Conservation (phyloP, 768 basidiomycete genomes). For the Phanerodontia chrysosporium region DNA sequence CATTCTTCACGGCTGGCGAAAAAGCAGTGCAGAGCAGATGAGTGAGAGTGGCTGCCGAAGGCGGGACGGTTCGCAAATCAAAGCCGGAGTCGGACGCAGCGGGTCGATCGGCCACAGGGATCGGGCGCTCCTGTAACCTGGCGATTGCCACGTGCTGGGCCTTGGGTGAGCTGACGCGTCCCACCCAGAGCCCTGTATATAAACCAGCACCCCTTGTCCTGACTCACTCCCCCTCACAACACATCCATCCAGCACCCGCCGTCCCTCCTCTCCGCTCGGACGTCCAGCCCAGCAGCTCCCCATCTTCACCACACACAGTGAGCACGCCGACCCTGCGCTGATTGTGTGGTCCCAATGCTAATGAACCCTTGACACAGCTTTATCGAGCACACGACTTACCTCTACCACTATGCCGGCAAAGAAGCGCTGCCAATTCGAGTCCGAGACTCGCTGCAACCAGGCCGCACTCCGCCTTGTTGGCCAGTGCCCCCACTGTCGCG, state of each 20-base stretch:
- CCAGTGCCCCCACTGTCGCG: conserved; percentile 75
- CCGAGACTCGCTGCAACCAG: conserved; percentile 61
- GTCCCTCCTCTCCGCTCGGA: conserved; percentile 5
- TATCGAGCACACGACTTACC: conserved; percentile 16
- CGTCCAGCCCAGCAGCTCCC: conserved; percentile 7
- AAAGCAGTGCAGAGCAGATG: not conserved
- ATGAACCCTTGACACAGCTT: conserved; percentile 1
- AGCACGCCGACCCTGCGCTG: not conserved
- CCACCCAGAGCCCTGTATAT: conserved; percentile 21
- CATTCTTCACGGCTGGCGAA: not conserved
- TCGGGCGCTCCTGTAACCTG: conserved; percentile 4
- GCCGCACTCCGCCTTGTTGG: conserved; percentile 83
- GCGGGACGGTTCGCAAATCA: not conserved
- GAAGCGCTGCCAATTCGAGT: conserved; percentile 79
- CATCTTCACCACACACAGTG: conserved; percentile 11
- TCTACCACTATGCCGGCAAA: conserved; percentile 62
- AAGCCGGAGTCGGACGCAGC: conserved; percentile 6
- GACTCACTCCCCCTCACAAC: conserved; percentile 4
- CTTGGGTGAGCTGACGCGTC: conserved; percentile 28
- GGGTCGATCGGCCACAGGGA: conserved; percentile 3
- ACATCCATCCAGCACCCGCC: conserved; percentile 11
- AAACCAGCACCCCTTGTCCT: conserved; percentile 4
- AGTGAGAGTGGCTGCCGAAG: not conserved
- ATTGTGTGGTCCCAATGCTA: conserved; percentile 4
- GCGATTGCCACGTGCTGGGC: conserved; percentile 6